Evolutionary conservation across 148 eudicot genomes (phyloP), one percentile per base, ranked within the genome.

Genomic region (Polygonum maritimum): DNA sequence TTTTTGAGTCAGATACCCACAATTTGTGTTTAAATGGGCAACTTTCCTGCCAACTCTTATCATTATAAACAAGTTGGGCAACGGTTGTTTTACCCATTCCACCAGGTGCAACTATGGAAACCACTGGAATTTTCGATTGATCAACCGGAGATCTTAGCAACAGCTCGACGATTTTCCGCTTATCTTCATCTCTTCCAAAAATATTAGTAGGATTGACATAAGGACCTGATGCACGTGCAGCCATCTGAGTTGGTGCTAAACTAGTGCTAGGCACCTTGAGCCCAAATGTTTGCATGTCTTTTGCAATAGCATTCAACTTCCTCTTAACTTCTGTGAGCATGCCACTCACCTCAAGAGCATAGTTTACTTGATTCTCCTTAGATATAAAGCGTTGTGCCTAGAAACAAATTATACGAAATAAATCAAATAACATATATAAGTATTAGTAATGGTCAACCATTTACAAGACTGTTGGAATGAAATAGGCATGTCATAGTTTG

Each of bases 51-150:
- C 35, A 78, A 58, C 36, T 33, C 69, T 62, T 13, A 35, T 79
- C 76, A 15, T 81, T 81, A 48, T 76, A 83, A 1, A 80, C 80
- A 39, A 85, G 79, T 44, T 78, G 73, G 35, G 77, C 85, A 40
- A 85, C 76, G 18, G 85, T 77, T 22, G 82, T 76, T 75, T 85
- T 85, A 1, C 88, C 85, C 39, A 80, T n/a, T 39, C 87, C 85
- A 3, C 83, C 80, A 18, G 75, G 58, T 48, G 84, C 85, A 58
- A 83, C 52, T 44, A 85, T 81, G 19, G 80, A 57, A 33, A 82
- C 79, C 49, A 57, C 13, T 18, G 35, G 35, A 21, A 26, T 77
- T 2, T 73, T 47, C 1, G 31, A 2, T 48, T 40, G 79, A 57
- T 78, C 33, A 16, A 12, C 8, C 51, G 45, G 19, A 39, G 75